Evolutionary conservation across 1,139 yeast species (phyloP), one percentile per base, ranked within the genome.

Genomic region (Arxiozyma bovina): DNA sequence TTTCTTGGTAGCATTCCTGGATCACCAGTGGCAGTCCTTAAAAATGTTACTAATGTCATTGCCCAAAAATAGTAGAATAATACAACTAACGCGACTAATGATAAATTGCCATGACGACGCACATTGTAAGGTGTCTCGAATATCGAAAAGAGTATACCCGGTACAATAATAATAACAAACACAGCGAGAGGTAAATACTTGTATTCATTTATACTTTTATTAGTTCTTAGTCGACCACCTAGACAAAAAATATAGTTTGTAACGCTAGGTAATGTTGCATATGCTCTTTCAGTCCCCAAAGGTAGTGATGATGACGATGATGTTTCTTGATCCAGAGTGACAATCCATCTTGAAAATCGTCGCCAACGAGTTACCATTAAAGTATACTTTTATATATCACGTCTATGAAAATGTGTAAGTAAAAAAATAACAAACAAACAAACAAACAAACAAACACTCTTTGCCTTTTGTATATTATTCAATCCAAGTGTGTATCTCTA

Each of bases 1-100:
- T 85, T 85, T 56, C 83, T 72, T 0, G 95, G 91, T n/a, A 85
- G 65, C 1, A 77, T 70, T 0, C 96, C 96, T 0, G 95, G 88
- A 62, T 87, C 95, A 12, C 78, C 70, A 1, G 81, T 73, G 0
- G 86, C 75, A 0, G 85, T 83, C 57, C 72, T 76, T 7, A 82
- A 57, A 59, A 82, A 82, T 53, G 81, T 77, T 7, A 68, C 53
- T 1, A 80, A 21, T 1, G 81, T 66, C 48, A 81, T 61, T 3
- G 74, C 48, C 85, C 87, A 83, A 42, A 78, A 62, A 63, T 87
- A 87, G 20, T 78, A 69, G 60, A 83, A 83, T 1, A 83, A 54
- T 0, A 86, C 72, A 8, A 83, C 84, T 17, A 79, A 66, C 0
- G 82, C 80, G 0, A 88, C 87, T 49, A 49, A 43, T 30, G 80